phyloP scores from a whole-genome alignment of 2,329 filamentous ascomycete species.

The Fusarium globosum region DNA sequence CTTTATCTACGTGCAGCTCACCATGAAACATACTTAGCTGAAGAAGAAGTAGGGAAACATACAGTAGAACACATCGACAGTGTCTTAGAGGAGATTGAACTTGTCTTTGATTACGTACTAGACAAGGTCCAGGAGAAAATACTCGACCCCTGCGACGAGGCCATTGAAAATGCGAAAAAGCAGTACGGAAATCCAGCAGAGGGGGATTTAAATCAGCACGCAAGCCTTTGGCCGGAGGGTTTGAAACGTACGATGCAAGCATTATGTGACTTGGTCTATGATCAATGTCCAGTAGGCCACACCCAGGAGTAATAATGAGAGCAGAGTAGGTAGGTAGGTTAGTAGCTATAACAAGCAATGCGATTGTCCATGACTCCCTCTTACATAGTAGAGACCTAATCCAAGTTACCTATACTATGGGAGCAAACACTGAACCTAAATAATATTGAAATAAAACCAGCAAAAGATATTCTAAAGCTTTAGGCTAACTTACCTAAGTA shows the following conservation, averaged over 20 bases:
- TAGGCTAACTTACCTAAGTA: neutral
- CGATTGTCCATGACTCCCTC: no score
- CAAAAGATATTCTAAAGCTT: neutral
- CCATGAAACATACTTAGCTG: neutral
- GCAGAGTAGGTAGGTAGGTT: no score
- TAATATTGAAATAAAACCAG: neutral
- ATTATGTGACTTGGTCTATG: neutral
- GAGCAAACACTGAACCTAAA: no score
- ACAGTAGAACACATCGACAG: neutral
- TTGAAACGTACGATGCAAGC: accelerated
- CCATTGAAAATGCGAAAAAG: neutral
- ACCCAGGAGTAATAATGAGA: no score
- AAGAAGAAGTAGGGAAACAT: accelerated
- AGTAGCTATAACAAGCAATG: no score
- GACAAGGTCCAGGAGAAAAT: neutral
- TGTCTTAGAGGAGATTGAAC: accelerated
- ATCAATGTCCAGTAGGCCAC: neutral
- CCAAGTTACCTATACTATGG: no score
- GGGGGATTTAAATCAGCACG: neutral
- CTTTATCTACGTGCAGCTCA: neutral
- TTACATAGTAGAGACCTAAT: no score
- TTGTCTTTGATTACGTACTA: neutral
- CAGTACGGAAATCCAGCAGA: neutral
- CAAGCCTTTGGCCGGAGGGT: neutral
- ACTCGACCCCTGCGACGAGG: neutral